Base-by-base conservation (phyloP, 1,139 yeast species). In the Fermentozyma sake region DNA sequence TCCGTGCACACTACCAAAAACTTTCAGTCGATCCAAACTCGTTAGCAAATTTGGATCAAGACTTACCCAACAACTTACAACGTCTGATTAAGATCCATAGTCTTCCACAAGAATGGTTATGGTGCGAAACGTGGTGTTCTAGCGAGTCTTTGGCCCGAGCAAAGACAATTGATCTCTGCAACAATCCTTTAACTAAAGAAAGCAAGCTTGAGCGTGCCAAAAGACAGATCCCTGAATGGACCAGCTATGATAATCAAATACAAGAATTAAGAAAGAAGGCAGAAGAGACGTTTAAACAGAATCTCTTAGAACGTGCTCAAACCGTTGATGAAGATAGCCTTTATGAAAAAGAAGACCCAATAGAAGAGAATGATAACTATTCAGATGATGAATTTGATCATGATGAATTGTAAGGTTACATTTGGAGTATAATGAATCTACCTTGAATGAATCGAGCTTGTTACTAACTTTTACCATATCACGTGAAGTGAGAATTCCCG, bases 51-150 rank as follows among this genome's bases (percentile, higher is more conserved):
- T 65, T 89, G 39, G 98, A 87, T 48, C 97, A 89, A 51, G 97
- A 91, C 51, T 68, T 91, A 39, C 89, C 96, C 8, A 91, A 91
- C 51, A 85, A 85, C 48, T 46, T 89, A 42, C 98, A 91, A 52
- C 48, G 66, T 18, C 55, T 56, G 22, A 53, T 86, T 12, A 82
- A 80, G 24, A 86, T 86, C 14, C 71, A 63, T 46, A 79, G 93
- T 13, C 61, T 85, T 23, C 84, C 87, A 2, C 82, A 80, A 43
- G 86, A 82, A 25, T 86, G 94, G 93, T 59, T 84, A 20, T 86
- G 95, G 95, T 85, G 95, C 55, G 95, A 85, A 46, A 84, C 95
- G 0, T 86, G 95, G 95, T 84, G 95, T 49, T 64, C 77, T n/a
- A 83, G 76, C 39, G 79, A 70, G 27, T 61, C 72, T 16, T 55